Base-by-base conservation (phyloP, 1,139 yeast genomes). In the Sugiyamaella xylanicola region DNA sequence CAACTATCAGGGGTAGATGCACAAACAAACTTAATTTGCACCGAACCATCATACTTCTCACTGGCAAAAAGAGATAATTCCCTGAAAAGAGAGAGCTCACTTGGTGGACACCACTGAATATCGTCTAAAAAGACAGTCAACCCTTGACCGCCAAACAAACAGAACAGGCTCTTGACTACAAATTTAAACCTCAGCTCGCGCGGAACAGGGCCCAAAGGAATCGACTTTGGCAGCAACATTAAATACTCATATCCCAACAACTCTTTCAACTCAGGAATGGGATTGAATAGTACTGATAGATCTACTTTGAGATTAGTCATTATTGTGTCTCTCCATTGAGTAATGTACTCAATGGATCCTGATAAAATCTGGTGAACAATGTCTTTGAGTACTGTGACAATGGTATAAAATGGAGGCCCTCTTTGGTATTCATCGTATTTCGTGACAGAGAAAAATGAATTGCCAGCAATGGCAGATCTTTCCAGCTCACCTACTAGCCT, bases 81-180 rank as follows among this genome's bases (percentile, higher is more conserved):
- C 3, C 65, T 60, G 57, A 66, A 65, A 19, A 66, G 55, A 3
- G 64, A 60, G 25, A 74, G 55, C 59, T 71, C 65, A 41, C 68
- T 57, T 44, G 67, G 60, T 9, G 74, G 68, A 45, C 80, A 74
- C 76, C 78, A 77, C 53, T 81, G 82, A 32, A 78, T 65, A 65
- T 81, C 83, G 61, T 81, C 84, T 41, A 79, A 67, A 53, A 78
- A 73, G 1, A 80, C 64, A 0, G 83, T 79, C 52, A 80, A 65
- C 0, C 82, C 82, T 21, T 73, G 74, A 17, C 67, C 64, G 3
- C 79, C 78, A 54, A 80, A 72, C 7, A 81, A 63, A 25, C 76
- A 72, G 55, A 75, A 76, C 40, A 81, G 64, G 11, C 73, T 65
- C 57, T 79, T 80, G 53, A 81, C 70, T 16, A 78, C 72, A 55